Evolutionary conservation across 441 rosid species (phyloP), one percentile per base, ranked within the genome.

Genomic region (Adansonia gregorii): DNA sequence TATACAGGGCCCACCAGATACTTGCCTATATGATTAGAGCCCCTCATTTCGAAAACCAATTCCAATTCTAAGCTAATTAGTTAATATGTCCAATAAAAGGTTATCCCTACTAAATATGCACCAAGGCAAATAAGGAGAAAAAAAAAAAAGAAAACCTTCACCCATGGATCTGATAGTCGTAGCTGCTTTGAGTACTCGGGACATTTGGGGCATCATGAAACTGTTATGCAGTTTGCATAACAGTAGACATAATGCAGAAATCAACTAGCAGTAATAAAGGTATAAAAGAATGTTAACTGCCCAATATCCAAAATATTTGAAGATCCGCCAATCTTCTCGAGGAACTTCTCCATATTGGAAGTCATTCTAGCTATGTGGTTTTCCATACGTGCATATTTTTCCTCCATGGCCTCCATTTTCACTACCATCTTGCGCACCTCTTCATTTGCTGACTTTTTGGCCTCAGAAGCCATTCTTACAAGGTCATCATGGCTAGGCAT

Each of bases 401-500:
- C 73, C 83, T 84, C 89, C 84, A 84, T 67, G 7, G 79, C 79
- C 79, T 84, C 86, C 83, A 84, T 76, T 82, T 84, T 86, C 51
- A 14, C 79, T 6, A 71, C 19, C 82, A 80, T 78, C 86, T 70
- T 86, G 69, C 52, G 76, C 58, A 81, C 82, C 67, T 84, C 85
- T 41, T 78, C 80, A 22, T 72, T 79, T 17, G 82, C 80, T 41
- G 76, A 78, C 49, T 43, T 80, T 74, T 82, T 82, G 73, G 82
- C 81, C 55, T 83, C 86, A 41, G 54, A 65, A 22, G 82, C 86
- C 43, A 82, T 78, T 48, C 45, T 77, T 72, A 73, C 17, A 9
- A 80, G 71, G 67, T 76, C 64, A 55, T 8, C 20, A 41, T 64
- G 81, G 49, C 77, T 68, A 69, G 72, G 72, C 19, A 49, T 76